Evolutionary conservation across 2,329 filamentous ascomycete genomes (phyloP).

Genomic region (Amphichorda felina): DNA sequence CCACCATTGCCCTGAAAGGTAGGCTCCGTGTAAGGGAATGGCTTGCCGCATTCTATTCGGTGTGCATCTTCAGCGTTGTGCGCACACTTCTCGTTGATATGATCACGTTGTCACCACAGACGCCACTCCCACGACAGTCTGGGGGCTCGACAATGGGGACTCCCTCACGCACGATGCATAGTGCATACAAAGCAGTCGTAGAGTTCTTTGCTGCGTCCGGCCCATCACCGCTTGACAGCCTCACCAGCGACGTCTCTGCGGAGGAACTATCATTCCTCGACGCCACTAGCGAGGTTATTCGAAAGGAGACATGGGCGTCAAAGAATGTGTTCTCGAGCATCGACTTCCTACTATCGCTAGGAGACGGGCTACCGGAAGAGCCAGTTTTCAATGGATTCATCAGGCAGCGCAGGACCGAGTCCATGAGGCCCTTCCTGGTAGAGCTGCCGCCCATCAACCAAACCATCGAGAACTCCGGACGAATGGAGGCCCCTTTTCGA

Average conservation of each 20-base stretch:
- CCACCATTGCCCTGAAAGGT: constrained; percentile 24
- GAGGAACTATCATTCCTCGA: constrained; percentile 32
- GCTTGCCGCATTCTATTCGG: constrained; percentile 38
- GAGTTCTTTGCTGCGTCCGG: constrained; percentile 31
- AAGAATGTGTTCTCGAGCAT: constrained; percentile 32
- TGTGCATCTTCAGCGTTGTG: constrained; percentile 47
- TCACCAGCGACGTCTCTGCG: constrained; percentile 19
- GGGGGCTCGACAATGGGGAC: background rate
- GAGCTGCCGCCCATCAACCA: background rate
- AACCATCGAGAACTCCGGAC: background rate
- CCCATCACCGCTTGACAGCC: constrained; percentile 31
- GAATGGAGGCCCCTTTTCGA: background rate
- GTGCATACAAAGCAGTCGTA: constrained; percentile 39
- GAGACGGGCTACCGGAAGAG: constrained; percentile 26
- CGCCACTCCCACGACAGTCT: background rate
- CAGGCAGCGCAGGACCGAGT: constrained; percentile 8
- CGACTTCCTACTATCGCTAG: constrained; percentile 38
- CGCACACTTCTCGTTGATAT: constrained; percentile 39
- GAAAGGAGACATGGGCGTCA: constrained; percentile 32
- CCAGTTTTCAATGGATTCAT: constrained; percentile 20
- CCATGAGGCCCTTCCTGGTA: background rate
- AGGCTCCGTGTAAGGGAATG: constrained; percentile 29
- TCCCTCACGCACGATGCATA: constrained; percentile 22
- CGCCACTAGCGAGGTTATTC: constrained; percentile 30
- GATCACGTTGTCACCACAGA: constrained; percentile 8